phyloP scores from a whole-genome alignment of 495 filamentous ascomycete genomes.

The Aspergillus egyptiacus region DNA sequence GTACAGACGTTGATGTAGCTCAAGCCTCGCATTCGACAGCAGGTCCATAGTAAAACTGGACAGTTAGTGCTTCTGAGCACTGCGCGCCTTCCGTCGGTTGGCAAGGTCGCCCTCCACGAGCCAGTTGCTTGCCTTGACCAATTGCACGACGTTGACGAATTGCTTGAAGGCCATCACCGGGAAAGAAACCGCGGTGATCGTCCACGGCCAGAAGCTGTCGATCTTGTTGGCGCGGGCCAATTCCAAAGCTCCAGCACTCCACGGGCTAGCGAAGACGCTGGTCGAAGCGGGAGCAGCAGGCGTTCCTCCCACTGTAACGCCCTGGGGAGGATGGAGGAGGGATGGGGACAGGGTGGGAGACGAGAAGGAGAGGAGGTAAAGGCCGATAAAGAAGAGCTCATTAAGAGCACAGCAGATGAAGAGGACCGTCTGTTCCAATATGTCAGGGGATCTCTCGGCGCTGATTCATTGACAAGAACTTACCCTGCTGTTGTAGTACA shows the following conservation, averaged over 20 bases:
- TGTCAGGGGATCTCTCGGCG: no score
- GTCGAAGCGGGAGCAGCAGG: constrained; percentile 51
- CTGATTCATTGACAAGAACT: no score
- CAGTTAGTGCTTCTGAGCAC: constrained; percentile 27
- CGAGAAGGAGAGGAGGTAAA: constrained; percentile 96
- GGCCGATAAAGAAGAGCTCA: constrained; percentile 93
- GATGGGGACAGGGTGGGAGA: constrained; percentile 78
- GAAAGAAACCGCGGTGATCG: constrained; percentile 70
- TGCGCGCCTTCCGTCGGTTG: constrained; percentile 25
- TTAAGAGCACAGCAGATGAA: constrained; percentile 88
- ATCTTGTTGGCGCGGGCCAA: constrained; percentile 91
- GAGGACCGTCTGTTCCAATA: constrained; percentile 63
- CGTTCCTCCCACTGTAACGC: constrained; percentile 27
- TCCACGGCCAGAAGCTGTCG: constrained; percentile 77
- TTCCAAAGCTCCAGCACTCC: constrained; percentile 87
- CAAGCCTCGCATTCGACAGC: background rate
- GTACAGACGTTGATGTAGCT: background rate
- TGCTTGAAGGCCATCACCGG: constrained; percentile 91
- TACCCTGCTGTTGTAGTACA: constrained; percentile 97
- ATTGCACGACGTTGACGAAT: constrained; percentile 85
- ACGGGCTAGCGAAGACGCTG: constrained; percentile 73
- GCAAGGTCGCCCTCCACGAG: constrained; percentile 76
- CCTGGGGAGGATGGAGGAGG: constrained; percentile 53
- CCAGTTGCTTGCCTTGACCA: constrained; percentile 90
- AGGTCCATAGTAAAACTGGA: background rate